Conservation (phyloP, 768 basidiomycete genomes). For the Macrolepiota fuliginosa region DNA sequence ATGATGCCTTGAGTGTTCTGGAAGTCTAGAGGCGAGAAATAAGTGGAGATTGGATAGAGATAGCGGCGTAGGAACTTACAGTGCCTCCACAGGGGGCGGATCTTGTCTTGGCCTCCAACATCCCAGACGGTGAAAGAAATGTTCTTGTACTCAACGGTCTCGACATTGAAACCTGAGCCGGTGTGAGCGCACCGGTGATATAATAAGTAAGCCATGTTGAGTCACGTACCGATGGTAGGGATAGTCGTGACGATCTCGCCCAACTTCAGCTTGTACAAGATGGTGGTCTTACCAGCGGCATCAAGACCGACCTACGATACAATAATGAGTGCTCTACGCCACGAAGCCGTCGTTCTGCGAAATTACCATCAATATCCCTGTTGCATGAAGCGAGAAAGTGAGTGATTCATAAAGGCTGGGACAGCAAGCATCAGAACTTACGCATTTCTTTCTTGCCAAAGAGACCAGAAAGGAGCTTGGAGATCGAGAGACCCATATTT, state of each 20-base stretch:
- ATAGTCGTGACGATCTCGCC: constrained; percentile 99
- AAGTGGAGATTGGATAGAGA: constrained; percentile 14
- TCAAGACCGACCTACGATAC: constrained; percentile 88
- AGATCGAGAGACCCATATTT: constrained; percentile 79
- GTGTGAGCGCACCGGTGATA: constrained; percentile 20
- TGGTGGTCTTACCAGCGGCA: constrained; percentile 98
- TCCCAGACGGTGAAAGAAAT: constrained; percentile 99
- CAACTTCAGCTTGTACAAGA: constrained; percentile 98
- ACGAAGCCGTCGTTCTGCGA: constrained; percentile 19
- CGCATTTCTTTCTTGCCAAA: constrained; percentile 99
- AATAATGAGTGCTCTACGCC: constrained; percentile 16
- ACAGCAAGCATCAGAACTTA: constrained; percentile 45
- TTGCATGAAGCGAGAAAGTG: constrained; percentile 26
- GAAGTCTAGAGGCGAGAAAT: constrained; percentile 70
- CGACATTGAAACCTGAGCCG: constrained; percentile 94
- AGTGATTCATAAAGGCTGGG: constrained; percentile 26
- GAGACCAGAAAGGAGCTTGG: constrained; percentile 73
- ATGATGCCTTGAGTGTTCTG: constrained; percentile 99
- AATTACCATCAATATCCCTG: constrained; percentile 94
- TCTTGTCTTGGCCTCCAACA: constrained; percentile 99
- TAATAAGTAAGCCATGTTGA: constrained; percentile 11
- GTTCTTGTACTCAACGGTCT: constrained; percentile 99
- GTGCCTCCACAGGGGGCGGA: constrained; percentile 99
- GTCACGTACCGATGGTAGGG: constrained; percentile 90
- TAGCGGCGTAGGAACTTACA: constrained; percentile 57